Conservation (phyloP, 2,329 filamentous ascomycete genomes). For the Onygena corvina region DNA sequence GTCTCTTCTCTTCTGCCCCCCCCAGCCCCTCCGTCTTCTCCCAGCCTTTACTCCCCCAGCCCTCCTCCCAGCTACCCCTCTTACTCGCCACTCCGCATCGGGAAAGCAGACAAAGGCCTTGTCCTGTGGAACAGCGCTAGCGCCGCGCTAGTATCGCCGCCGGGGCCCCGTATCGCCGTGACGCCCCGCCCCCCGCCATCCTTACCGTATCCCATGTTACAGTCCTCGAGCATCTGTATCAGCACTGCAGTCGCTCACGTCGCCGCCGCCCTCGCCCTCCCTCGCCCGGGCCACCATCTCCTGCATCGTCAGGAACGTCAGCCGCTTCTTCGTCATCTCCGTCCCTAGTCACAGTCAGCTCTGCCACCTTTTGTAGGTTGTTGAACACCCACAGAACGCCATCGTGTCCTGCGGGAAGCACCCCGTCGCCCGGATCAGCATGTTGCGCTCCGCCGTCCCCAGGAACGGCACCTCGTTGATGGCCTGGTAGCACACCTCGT, state of each 20-base stretch:
- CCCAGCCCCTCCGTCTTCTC: background rate
- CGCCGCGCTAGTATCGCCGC: background rate
- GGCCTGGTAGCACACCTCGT: conserved; percentile 19
- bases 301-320: conserved; percentile 19
- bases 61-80: background rate
- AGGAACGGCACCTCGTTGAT: conserved; percentile 17
- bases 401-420: conserved; percentile 18
- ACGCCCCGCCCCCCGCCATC: too few relatives aligned
- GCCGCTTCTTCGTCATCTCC: conserved; percentile 17
- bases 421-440: conserved; percentile 15
- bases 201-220: too few relatives aligned
- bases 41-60: too few relatives aligned
- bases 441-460: conserved; percentile 16
- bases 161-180: background rate
- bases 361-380: background rate
- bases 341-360: conserved; percentile 15
- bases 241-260: background rate
- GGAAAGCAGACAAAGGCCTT: conserved; percentile 5
- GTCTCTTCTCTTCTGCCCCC: background rate
- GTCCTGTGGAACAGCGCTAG: conserved; percentile 1
- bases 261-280: background rate
- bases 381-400: conserved; percentile 20
- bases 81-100: background rate
- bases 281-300: conserved; percentile 3
- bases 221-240: background rate